These are phyloP conservation scores for Cryphonectria japonica DNA, from an alignment of 2,329 filamentous ascomycete species.

Conservation along the genomic window DNA sequence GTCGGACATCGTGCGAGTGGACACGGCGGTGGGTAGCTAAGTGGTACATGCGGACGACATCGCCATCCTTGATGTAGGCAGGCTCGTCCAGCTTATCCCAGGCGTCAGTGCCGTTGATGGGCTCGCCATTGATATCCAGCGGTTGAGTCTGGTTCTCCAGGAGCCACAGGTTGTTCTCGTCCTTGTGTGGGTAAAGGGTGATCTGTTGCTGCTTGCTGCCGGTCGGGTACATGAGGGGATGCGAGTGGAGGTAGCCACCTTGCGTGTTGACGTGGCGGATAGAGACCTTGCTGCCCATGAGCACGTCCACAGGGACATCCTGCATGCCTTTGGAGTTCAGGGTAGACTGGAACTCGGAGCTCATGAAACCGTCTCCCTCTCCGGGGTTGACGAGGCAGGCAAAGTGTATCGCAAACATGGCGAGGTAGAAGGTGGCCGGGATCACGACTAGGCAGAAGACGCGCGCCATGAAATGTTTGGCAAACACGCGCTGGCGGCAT, in stretches of 20 bases:
- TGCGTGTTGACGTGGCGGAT: slow-evolving; percentile 97
- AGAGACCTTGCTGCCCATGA: slow-evolving; percentile 81
- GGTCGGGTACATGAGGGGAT: slow-evolving; percentile 94
- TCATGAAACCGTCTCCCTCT: slow-evolving; percentile 99
- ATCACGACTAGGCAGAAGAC: slow-evolving; percentile 91
- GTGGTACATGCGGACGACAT: slow-evolving; percentile 83
- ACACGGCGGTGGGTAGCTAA: slow-evolving; percentile 81
- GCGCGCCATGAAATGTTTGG: slow-evolving; percentile 92
- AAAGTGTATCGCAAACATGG: slow-evolving; percentile 98
- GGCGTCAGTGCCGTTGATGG: slow-evolving; percentile 78
- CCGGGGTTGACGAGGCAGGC: slow-evolving; percentile 90
- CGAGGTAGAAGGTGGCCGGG: slow-evolving; percentile 87
- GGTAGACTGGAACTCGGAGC: slow-evolving; percentile 96
- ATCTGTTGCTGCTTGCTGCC: slow-evolving; percentile 99
- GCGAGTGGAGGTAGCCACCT: slow-evolving; percentile 95
- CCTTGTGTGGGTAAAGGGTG: slow-evolving; percentile 97
- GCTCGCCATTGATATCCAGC: slow-evolving; percentile 72
- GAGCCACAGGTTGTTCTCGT: slow-evolving; percentile 95
- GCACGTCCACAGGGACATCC: slow-evolving; percentile 89
- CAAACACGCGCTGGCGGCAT: slow-evolving; percentile 67
- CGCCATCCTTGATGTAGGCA: slow-evolving; percentile 76
- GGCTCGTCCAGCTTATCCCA: slow-evolving; percentile 77
- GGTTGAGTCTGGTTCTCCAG: slow-evolving; percentile 97
- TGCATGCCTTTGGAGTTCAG: slow-evolving; percentile 97
- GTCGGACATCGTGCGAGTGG: slow-evolving; percentile 93